Evolutionary conservation across 148 eudicot genomes (phyloP).

Genomic region (Vaccinium darrowii): DNA sequence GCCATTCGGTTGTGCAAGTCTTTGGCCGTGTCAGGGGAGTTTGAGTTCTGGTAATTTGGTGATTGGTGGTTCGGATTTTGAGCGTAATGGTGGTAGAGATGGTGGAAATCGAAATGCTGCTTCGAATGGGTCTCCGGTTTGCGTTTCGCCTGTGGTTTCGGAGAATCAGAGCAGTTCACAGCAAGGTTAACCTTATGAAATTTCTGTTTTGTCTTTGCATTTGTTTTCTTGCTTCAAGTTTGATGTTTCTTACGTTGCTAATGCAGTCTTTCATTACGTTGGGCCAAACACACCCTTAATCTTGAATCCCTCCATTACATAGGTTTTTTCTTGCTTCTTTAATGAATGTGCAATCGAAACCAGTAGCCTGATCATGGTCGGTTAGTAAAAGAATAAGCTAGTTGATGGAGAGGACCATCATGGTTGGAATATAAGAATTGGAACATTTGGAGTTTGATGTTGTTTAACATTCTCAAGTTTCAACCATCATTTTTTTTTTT

Average conservation of each 20-base stretch:
- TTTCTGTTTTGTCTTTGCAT: background rate
- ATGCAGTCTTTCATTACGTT: background rate
- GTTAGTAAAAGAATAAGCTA: background rate
- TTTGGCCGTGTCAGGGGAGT: slow-evolving; percentile 23
- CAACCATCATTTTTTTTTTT: background rate
- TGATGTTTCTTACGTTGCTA: background rate
- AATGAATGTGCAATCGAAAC: background rate
- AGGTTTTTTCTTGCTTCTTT: background rate
- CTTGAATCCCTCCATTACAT: too few relatives aligned
- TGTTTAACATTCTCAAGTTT: background rate
- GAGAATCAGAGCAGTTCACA: slow-evolving; percentile 43
- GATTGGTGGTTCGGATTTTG: background rate
- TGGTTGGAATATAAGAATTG: background rate
- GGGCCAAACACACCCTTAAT: too few relatives aligned
- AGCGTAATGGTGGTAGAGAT: slow-evolving; percentile 1
- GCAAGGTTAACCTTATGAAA: slow-evolving; percentile 34
- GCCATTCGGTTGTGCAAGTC: slow-evolving; percentile 18
- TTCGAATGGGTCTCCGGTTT: slow-evolving; percentile 29
- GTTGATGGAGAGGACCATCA: background rate
- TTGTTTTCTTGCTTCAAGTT: background rate
- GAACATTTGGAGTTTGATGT: background rate
- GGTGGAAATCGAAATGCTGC: slow-evolving; percentile 13
- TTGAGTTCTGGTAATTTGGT: background rate
- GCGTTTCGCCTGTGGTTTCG: slow-evolving; percentile 37
- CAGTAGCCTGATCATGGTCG: background rate